Evolutionary conservation across 495 filamentous ascomycete species (phyloP).

Genomic region (Talaromyces trachyspermus): DNA sequence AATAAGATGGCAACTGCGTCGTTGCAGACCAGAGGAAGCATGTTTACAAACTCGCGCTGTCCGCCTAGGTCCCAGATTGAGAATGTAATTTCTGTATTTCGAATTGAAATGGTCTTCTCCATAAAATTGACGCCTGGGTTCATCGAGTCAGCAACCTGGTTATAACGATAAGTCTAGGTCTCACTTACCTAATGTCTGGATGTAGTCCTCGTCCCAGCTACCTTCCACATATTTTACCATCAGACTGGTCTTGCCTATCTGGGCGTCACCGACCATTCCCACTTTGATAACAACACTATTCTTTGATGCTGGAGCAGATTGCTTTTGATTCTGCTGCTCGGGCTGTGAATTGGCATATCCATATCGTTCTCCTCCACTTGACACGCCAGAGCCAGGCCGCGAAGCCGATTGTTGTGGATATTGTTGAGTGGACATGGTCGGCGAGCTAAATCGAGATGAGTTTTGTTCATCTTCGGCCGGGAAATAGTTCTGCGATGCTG

Average conservation of each 20-base stretch:
- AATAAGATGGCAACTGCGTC: conserved; percentile 97
- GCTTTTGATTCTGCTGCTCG: conserved; percentile 36
- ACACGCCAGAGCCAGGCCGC: conserved; percentile 44
- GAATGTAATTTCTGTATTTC: conserved; percentile 99
- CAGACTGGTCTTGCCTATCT: conserved; percentile 96
- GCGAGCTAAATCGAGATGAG: conserved; percentile 28
- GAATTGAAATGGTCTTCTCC: conserved; percentile 99
- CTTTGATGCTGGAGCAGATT: conserved; percentile 43
- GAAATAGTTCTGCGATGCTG: conserved; percentile 33
- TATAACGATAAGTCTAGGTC: background rate
- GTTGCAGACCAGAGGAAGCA: conserved; percentile 97
- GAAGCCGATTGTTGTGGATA: conserved; percentile 34
- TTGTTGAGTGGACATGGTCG: conserved; percentile 35
- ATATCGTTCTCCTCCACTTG: conserved; percentile 37
- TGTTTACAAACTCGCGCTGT: conserved; percentile 98
- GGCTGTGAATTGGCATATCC: conserved; percentile 32
- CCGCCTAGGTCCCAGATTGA: conserved; percentile 98
- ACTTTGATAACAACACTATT: conserved; percentile 98
- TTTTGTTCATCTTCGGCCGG: conserved; percentile 35
- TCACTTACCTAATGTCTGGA: conserved; percentile 81
- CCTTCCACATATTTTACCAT: conserved; percentile 99
- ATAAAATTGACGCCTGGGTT: conserved; percentile 88
- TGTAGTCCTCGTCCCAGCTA: conserved; percentile 99
- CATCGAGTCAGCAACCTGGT: background rate
- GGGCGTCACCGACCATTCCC: conserved; percentile 97